Percentiles rank a stretch among this genome's conserved stretches.
phyloP scores from a whole-genome alignment of 805 yeast genomes.

The Candida coleopterorum region DNA sequence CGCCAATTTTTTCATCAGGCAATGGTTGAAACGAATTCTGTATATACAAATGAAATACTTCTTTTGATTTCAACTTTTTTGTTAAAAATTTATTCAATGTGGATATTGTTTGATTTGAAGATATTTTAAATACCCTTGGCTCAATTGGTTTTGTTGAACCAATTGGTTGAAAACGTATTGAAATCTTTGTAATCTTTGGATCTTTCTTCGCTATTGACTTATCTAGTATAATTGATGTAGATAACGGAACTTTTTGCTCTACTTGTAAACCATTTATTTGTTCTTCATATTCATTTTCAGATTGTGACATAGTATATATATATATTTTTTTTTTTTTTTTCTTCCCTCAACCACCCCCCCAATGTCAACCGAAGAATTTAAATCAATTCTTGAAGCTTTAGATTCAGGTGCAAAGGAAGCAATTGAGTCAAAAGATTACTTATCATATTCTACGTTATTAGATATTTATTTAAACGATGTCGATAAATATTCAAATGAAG shows the following conservation, averaged over 20 bases:
- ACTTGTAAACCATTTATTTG: slow-evolving; percentile 3
- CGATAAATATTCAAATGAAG: slow-evolving; percentile 39
- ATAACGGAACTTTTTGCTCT: slow-evolving; percentile 14
- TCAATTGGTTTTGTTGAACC: slow-evolving; percentile 50
- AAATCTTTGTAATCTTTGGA: slow-evolving; percentile 26
- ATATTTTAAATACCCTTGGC: slow-evolving; percentile 49
- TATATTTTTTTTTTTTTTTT: not conserved
- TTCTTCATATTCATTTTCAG: not conserved
- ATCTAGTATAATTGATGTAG: slow-evolving; percentile 14
- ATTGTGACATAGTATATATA: not conserved
- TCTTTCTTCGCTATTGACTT: slow-evolving; percentile 6
- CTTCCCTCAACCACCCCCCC: not conserved
- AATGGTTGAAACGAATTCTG: slow-evolving; percentile 39
- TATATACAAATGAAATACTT: slow-evolving; percentile 27
- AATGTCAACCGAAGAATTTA: slow-evolving; percentile 24
- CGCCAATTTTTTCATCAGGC: slow-evolving; percentile 35
- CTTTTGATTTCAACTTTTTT: slow-evolving; percentile 28
- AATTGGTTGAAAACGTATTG: slow-evolving; percentile 54
- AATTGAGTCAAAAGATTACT: slow-evolving; percentile 50
- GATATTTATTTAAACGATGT: slow-evolving; percentile 57
- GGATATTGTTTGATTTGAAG: slow-evolving; percentile 42
- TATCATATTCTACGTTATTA: slow-evolving; percentile 68
- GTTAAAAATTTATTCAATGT: slow-evolving; percentile 43
- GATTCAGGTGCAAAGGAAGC: slow-evolving; percentile 31
- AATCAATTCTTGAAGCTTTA: slow-evolving; percentile 22